Evolutionary conservation across 2,329 filamentous ascomycete species (phyloP).

Genomic region (Colletotrichum graminicola): DNA sequence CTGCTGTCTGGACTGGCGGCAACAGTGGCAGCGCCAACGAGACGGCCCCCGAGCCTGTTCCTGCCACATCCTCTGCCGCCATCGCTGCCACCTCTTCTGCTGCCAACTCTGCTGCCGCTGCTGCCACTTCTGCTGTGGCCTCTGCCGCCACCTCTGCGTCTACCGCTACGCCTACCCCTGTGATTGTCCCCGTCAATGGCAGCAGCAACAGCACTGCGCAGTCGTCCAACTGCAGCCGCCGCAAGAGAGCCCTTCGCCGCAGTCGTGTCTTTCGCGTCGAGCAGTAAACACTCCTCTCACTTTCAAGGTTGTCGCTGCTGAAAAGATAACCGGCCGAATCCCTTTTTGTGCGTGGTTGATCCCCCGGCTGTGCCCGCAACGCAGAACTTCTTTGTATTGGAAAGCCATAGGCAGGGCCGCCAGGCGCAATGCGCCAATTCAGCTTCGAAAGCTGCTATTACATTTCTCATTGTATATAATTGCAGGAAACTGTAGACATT

Average conservation of each 20-base stretch:
- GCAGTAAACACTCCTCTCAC: not conserved
- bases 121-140: not conserved
- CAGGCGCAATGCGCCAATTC: not conserved
- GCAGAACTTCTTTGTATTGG: not conserved
- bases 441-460: too few species aligned
- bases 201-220: not conserved
- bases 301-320: not conserved
- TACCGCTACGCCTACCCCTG: not conserved
- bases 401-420: not conserved
- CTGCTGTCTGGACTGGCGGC: constrained; percentile 28
- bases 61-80: not conserved
- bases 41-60: not conserved
- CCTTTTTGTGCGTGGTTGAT: not conserved
- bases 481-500: not conserved
- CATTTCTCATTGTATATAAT: not conserved
- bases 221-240: not conserved
- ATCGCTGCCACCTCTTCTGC: not conserved
- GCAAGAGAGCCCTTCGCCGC: not conserved
- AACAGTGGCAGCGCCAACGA: not conserved
- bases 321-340: too few species aligned
- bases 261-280: not conserved
- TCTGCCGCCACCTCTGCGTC: not conserved
- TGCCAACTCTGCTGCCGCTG: not conserved
- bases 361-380: not conserved
- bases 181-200: not conserved